phyloP scores from a whole-genome alignment of 768 basidiomycete species.

The Lyophyllum atratum region DNA sequence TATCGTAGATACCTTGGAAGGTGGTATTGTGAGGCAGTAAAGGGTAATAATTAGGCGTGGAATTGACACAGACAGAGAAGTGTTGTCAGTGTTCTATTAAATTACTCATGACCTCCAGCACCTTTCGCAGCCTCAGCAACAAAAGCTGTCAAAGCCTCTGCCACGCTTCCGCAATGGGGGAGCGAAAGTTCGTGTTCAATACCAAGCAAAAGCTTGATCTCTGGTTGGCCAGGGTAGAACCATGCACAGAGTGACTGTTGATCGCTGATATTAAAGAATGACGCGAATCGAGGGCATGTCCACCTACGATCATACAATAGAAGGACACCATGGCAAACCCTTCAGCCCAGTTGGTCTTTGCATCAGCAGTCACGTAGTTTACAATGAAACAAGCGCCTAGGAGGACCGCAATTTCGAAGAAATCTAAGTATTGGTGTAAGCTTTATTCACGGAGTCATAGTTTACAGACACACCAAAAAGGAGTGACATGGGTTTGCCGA shows the following conservation, averaged over 20 bases:
- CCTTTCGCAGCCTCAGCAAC: conserved; percentile 4
- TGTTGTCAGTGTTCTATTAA: not conserved
- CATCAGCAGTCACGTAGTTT: conserved; percentile 78
- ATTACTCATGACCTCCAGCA: not conserved
- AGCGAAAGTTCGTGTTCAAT: not conserved
- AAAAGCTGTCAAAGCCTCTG: conserved; percentile 30
- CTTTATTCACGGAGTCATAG: not conserved
- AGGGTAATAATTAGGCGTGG: not conserved
- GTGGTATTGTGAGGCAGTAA: not conserved
- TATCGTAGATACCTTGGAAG: not conserved
- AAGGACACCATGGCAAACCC: conserved; percentile 67
- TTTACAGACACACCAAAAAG: conserved; percentile 56
- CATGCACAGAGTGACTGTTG: conserved; percentile 61
- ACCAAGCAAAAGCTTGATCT: conserved; percentile 43
- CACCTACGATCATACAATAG: conserved; percentile 63
- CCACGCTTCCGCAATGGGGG: conserved; percentile 36
- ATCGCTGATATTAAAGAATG: not conserved
- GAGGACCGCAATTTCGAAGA: conserved; percentile 67
- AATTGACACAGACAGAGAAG: not conserved
- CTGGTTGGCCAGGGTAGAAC: conserved; percentile 64
- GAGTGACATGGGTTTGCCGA: conserved; percentile 56
- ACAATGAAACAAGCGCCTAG: conserved; percentile 74
- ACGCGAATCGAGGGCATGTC: not conserved
- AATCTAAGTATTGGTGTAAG: conserved; percentile 43
- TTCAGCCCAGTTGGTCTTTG: conserved; percentile 81